Evolutionary conservation across 495 filamentous ascomycete genomes (phyloP).

Genomic region (Viridothelium virens): DNA sequence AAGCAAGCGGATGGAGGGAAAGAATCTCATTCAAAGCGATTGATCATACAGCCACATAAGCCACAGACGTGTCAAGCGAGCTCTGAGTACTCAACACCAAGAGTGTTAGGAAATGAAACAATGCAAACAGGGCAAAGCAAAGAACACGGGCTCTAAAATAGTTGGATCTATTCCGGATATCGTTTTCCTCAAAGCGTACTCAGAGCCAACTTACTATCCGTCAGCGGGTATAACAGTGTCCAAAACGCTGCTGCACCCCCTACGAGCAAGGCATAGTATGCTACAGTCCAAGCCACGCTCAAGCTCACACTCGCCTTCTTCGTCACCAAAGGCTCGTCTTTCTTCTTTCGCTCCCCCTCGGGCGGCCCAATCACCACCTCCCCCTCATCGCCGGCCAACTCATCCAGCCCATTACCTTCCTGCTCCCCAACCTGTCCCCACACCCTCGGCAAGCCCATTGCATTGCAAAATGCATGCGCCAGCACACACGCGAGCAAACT

Average conservation of each 20-base stretch:
- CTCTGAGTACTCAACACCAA: too few species aligned
- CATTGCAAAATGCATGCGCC: slow-evolving; percentile 87
- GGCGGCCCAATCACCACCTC: slow-evolving; percentile 10
- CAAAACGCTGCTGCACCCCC: slow-evolving; percentile 65
- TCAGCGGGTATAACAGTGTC: slow-evolving; percentile 61
- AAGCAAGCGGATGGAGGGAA: too few species aligned
- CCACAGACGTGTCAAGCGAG: too few species aligned
- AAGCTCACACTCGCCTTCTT: slow-evolving; percentile 24
- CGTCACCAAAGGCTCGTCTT: slow-evolving; percentile 13
- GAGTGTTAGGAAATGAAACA: too few species aligned
- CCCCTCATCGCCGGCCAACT: slow-evolving; percentile 16
- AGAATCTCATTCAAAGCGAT: too few species aligned
- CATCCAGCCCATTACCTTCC: slow-evolving; percentile 31
- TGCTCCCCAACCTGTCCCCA: slow-evolving; percentile 72
- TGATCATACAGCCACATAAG: too few species aligned
- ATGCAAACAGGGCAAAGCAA: too few species aligned
- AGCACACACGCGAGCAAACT: slow-evolving; percentile 63
- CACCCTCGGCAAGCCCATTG: slow-evolving; percentile 76
- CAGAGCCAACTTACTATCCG: slow-evolving; percentile 41
- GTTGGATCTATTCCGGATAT: too few species aligned
- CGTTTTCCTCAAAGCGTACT: too few species aligned
- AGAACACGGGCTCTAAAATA: too few species aligned
- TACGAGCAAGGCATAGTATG: slow-evolving; percentile 69
- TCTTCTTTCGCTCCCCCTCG: slow-evolving; percentile 23
- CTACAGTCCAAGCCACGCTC: slow-evolving; percentile 57